Base-by-base conservation (phyloP, 192 early-diverging fungal genomes). In the Spizellomyces punctatus region DNA sequence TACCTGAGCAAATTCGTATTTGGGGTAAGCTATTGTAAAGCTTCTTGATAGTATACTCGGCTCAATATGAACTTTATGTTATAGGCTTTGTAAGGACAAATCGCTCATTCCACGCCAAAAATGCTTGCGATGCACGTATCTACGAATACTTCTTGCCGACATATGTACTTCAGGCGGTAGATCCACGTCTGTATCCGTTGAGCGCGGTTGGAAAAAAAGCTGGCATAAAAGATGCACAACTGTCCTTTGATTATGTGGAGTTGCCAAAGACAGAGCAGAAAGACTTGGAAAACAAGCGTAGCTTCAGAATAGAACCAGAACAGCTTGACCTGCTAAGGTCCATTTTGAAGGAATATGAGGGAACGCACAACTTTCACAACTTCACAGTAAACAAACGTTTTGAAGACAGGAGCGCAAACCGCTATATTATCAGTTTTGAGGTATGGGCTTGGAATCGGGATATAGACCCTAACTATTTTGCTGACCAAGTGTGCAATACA, bases 141-240 rank as follows among this genome's bases (percentile, higher is more conserved):
- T 99, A 99, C 80, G 98, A 99, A 82, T 99, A 99, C 72, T 81
- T 98, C 19, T 71, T 98, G 63, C 98, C 98, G 3, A 95, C 94
- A 1, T 96, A 96, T 76, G 89, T 91, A 17, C 89, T 99, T 55
- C 73, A 85, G 54, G 79, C 48, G 8, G 46, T 54, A 75, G 61
- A 77, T 76, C 66, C 69, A 61, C 42, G 42, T 56, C 52, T 64
- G 72, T 85, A 76, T 64, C 75, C 85, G 60, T 41, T 68, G 76
- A 68, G 81, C 67, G 16, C 46, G 22, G 7, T 78, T 60, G 60
- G 76, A 75, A 57, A 68, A 21, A 66, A 73, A 6, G 46, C 10
- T 14, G 76, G 66, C 2, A 45, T 52, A 27, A 12, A 52, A 46
- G 46, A 55, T 6, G 44, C 3, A 7, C 36, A 42, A 36, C 27